Conservation (phyloP, 1,139 yeast genomes). For the Yamadazyma songkhlaensis region DNA sequence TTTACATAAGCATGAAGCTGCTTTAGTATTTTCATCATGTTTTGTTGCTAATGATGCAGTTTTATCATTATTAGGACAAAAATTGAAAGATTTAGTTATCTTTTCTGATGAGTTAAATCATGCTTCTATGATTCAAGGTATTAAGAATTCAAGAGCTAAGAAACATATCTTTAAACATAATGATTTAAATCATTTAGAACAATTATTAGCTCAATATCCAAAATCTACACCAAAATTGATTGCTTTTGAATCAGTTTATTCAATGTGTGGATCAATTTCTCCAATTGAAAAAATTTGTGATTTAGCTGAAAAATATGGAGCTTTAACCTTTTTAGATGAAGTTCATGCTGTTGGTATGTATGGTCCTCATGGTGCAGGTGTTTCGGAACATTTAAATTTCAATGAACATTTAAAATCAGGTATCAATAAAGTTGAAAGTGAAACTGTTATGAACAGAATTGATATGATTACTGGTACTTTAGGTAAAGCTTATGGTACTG, state of each 20-base stretch:
- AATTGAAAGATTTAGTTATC: conserved; percentile 83
- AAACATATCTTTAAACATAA: conserved; percentile 93
- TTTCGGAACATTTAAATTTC: conserved; percentile 92
- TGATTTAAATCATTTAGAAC: conserved; percentile 78
- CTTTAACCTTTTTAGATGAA: conserved; percentile 93
- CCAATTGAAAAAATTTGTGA: conserved; percentile 93
- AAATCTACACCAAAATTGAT: conserved; percentile 84
- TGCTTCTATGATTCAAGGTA: conserved; percentile 97
- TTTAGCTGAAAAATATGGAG: conserved; percentile 96
- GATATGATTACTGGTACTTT: conserved; percentile 97
- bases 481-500: conserved; percentile 95
- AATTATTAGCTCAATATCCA: conserved; percentile 74
- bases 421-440: conserved; percentile 44
- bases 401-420: conserved; percentile 74
- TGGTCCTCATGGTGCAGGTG: conserved; percentile 99
- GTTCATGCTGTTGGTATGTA: conserved; percentile 99
- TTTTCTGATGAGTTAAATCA: conserved; percentile 93
- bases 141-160: conserved; percentile 82
- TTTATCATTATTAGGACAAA: conserved; percentile 87
- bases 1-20: conserved; percentile 92
- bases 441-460: conserved; percentile 77
- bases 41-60: conserved; percentile 97
- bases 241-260: conserved; percentile 95
- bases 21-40: conserved; percentile 92
- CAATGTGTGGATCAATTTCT: conserved; percentile 97